phyloP scores from a whole-genome alignment of 345 rosid genomes.

The Linum trigynum region DNA sequence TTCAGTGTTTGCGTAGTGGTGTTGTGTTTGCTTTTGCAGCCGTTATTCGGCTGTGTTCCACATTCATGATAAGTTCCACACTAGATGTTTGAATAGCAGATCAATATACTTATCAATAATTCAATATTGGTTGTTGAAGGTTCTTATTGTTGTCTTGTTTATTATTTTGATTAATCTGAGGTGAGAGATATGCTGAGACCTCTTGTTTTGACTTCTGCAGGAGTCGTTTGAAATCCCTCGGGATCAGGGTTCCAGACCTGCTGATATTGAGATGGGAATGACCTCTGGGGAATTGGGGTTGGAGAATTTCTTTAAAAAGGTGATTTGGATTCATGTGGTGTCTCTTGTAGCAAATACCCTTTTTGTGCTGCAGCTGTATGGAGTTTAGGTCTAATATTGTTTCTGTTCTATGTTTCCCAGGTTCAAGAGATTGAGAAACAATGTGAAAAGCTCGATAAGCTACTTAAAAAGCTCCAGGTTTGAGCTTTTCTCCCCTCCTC shows the following conservation, averaged over 20 bases:
- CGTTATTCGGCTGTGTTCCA: too few species aligned
- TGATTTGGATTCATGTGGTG: conserved; percentile 9
- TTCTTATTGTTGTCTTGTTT: not conserved
- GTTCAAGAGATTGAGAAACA: conserved; percentile 84
- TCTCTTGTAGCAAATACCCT: conserved; percentile 1
- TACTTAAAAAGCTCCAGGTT: conserved; percentile 90
- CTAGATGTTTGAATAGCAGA: too few species aligned
- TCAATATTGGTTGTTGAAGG: not conserved
- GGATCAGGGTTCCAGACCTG: conserved; percentile 51
- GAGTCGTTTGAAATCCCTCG: conserved; percentile 73
- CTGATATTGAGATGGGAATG: conserved; percentile 65
- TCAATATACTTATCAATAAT: too few species aligned
- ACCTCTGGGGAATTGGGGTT: conserved; percentile 70
- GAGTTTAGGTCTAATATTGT: conserved; percentile 1
- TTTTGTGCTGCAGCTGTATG: not conserved
- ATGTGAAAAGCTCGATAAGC: conserved; percentile 68
- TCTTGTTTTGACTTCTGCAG: conserved; percentile 30
- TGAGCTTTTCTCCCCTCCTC: conserved; percentile 2
- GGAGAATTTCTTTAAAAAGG: conserved; percentile 83
- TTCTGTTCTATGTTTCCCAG: conserved; percentile 25
- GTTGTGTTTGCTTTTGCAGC: not conserved
- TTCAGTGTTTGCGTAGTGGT: not conserved
- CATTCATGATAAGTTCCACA: too few species aligned
- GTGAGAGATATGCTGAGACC: not conserved
- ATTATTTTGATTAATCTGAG: not conserved